phyloP scores from a whole-genome alignment of 768 basidiomycete species.

The Thelephora ganbajun region DNA sequence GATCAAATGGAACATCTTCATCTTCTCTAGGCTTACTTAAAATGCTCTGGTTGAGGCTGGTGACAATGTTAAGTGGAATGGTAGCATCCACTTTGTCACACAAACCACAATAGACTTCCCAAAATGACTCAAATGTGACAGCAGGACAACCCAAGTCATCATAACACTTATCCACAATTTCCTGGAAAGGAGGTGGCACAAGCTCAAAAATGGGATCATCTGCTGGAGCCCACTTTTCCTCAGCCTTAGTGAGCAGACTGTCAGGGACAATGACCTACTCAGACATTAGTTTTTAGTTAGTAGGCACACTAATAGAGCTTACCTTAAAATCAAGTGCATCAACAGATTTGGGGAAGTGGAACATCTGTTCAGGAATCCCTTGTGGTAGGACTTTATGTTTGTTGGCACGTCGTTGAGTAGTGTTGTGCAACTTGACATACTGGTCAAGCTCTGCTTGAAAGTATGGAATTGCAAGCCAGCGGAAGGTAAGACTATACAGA shows the following conservation, averaged over 20 bases:
- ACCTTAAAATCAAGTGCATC: neutral
- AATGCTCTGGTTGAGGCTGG: neutral
- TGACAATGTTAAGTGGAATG: neutral
- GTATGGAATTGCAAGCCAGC: conserved; percentile 1
- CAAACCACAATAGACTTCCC: neutral
- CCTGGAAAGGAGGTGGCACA: neutral
- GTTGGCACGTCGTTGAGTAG: neutral
- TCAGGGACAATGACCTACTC: neutral
- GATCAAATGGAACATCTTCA: too few species aligned
- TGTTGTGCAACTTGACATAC: neutral
- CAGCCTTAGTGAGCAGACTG: neutral
- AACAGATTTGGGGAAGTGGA: neutral
- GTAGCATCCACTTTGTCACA: neutral
- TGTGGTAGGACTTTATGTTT: neutral
- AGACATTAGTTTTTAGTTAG: neutral
- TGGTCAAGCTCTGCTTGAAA: neutral
- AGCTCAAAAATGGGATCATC: conserved; percentile 1
- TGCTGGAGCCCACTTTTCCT: neutral
- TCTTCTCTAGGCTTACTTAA: too few species aligned
- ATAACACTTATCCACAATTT: neutral
- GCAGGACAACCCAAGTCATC: neutral
- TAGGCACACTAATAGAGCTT: neutral
- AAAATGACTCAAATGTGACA: neutral
- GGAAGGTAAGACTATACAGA: neutral
- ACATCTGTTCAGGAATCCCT: neutral